A percentile compares a stretch with the other conserved stretches of the same genome.
Conservation (phyloP, 495 filamentous ascomycete genomes). For the Rhizodiscina lignyota region DNA sequence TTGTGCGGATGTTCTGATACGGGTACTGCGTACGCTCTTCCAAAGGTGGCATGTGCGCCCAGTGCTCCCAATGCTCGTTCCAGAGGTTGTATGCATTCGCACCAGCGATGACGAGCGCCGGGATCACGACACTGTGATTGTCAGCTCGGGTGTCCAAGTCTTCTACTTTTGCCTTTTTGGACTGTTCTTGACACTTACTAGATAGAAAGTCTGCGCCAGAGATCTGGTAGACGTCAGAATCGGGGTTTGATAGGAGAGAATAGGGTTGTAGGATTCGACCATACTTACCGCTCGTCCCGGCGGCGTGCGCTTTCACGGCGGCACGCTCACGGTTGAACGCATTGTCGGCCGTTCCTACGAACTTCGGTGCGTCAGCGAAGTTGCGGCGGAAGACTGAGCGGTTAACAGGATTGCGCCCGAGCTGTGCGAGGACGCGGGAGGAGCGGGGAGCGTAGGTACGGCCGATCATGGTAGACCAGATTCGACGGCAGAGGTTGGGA, state of each 20-base stretch:
- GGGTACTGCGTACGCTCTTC: slow-evolving; percentile 82
- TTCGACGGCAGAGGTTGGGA: too few relatives aligned
- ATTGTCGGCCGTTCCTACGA: slow-evolving; percentile 50
- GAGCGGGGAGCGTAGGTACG: too few relatives aligned
- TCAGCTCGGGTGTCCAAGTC: slow-evolving; percentile 1
- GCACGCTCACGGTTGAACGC: slow-evolving; percentile 75
- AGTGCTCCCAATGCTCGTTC: slow-evolving; percentile 94
- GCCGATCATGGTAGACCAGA: too few relatives aligned
- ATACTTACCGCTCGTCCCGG: slow-evolving; percentile 53
- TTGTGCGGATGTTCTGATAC: slow-evolving; percentile 83
- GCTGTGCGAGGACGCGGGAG: not conserved
- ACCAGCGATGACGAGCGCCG: slow-evolving; percentile 48
- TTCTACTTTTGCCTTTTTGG: too few relatives aligned
- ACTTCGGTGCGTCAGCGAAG: slow-evolving; percentile 31
- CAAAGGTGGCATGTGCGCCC: slow-evolving; percentile 65
- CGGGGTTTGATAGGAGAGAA: too few relatives aligned
- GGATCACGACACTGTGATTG: slow-evolving; percentile 41
- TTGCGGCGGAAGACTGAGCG: slow-evolving; percentile 45
- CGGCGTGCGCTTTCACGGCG: slow-evolving; percentile 72
- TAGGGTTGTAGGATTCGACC: slow-evolving; percentile 4
- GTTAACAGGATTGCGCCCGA: not conserved
- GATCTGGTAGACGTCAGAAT: too few relatives aligned
- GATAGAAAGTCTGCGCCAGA: slow-evolving; percentile 87
- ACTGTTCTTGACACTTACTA: slow-evolving; percentile 41
- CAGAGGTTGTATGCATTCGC: slow-evolving; percentile 79